Conservation (phyloP, 2,329 filamentous ascomycete genomes). For the Lithohypha guttulata region DNA sequence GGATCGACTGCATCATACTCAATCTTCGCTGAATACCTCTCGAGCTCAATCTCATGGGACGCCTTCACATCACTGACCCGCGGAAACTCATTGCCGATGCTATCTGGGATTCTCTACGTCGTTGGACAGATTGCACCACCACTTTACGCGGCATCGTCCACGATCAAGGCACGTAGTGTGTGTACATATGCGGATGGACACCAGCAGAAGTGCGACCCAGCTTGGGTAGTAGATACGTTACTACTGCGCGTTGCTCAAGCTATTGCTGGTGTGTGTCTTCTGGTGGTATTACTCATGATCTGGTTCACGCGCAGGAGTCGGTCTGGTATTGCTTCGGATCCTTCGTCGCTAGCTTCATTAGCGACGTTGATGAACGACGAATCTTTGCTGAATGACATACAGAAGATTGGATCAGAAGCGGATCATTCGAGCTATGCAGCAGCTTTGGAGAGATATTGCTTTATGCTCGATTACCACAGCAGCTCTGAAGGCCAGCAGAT, state of each 20-base stretch:
- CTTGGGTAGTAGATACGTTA: slow-evolving; percentile 12
- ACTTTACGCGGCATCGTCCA: slow-evolving; percentile 10
- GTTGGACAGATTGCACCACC: slow-evolving; percentile 8
- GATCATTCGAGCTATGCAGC: neutral
- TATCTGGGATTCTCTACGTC: slow-evolving; percentile 7
- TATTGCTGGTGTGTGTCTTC: slow-evolving; percentile 4
- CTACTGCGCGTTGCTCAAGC: slow-evolving; percentile 10
- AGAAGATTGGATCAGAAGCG: neutral
- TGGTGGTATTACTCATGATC: slow-evolving; percentile 11
- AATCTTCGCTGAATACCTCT: slow-evolving; percentile 13
- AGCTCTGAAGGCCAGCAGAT: neutral
- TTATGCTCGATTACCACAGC: slow-evolving; percentile 6
- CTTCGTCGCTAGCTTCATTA: slow-evolving; percentile 13
- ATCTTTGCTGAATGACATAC: slow-evolving; percentile 6
- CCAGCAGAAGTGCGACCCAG: slow-evolving; percentile 10
- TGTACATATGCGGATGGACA: slow-evolving; percentile 7
- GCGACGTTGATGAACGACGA: slow-evolving; percentile 12
- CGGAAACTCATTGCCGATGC: slow-evolving; percentile 10
- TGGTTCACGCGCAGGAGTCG: slow-evolving; percentile 2
- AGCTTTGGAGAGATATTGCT: slow-evolving; percentile 2
- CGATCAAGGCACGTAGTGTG: slow-evolving; percentile 8
- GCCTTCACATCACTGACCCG: slow-evolving; percentile 1
- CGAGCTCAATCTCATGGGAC: slow-evolving; percentile 9
- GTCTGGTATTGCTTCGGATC: slow-evolving; percentile 13
- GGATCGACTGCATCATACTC: slow-evolving; percentile 11